Base-by-base conservation (phyloP, 176 grass and related monocot genomes). In the Triticum turgidum region DNA sequence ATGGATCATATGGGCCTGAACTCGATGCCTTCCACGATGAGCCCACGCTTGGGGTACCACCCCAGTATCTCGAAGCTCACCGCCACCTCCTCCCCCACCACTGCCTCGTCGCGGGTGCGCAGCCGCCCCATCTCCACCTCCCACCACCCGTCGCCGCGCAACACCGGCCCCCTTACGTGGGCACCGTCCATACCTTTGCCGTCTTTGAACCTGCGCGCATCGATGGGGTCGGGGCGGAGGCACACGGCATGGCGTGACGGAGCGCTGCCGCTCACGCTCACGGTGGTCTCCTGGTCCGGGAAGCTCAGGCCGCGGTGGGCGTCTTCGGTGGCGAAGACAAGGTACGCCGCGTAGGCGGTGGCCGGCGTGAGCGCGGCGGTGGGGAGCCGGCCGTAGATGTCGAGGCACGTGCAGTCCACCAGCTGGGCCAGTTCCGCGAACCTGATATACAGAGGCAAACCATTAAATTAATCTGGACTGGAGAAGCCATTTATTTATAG, bases 121-220 rank as follows among this genome's bases (percentile, higher is more conserved):
- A 87, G 2, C 11, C 27, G 32, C 3, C 89, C 89, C 67, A 91
- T 78, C 85, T 91, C 89, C 65, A 91, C 5, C 85, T 91, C 85
- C 89, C 67, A 78, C 89, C 89, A 92, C 22, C 73, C 83, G 21
- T 92, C 79, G 0, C 5, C 13, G 13, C 90, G 29, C 15, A 20
- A 2, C 22, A 13, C 35, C 5, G 90, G 90, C 1, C 39, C 17
- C 14, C 41, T 79, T 18, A 10, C 1, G 38, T 1, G 32, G 7
- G 0, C 65, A 2, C 0, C 64, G 4, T 14, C 27, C 3, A 3
- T 20, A 13, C 3, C 14, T 25, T 9, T 27, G n/a, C 5, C 34
- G 13, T 4, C 87, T 29, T 21, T 39, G 37, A 83, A 37, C 80
- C 64, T 52, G 45, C 37, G 27, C 21, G 73, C 39, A 8, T 54